Base-by-base conservation (phyloP, 208 protist genomes). In the Sergeia podlipaevii region DNA sequence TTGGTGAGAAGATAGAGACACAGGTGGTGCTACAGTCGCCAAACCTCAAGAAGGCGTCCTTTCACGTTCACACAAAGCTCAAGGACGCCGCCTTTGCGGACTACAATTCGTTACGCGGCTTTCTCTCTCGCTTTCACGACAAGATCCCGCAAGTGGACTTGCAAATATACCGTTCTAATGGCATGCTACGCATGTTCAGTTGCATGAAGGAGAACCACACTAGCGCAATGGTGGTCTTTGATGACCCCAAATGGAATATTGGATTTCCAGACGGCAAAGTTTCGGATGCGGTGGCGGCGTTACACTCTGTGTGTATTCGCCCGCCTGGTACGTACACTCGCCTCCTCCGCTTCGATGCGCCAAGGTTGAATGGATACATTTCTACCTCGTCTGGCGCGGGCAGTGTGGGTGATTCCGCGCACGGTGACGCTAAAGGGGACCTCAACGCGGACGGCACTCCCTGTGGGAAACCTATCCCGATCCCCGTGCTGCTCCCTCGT, bases 151-250 rank as follows among this genome's bases (percentile, higher is more conserved):
- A 46, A 2, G 82, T 91, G 10, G 86, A 93, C 46, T 29, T 90
- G 59, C 86, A 93, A 49, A 93, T 93, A 41, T 93, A 91, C 56
- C 81, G 86, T 37, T 47, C 64, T 3, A 74, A 90, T 57, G 86
- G 86, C 29, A 93, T 93, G 86, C 75, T 93, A 28, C 81, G 86
- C 41, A 93, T 93, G 86, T 85, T 77, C 57, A 68, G 70, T 55
- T 90, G 77, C 59, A 90, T 91, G 82, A 93, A 93, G 59, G 81
- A 93, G 73, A 93, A 93, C 61, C 82, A 77, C 72, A 90, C 81
- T 21, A 93, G 86, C 49, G 80, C 86, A 29, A 93, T 93, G 21
- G 55, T 66, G 17, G 82, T 93, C 15, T 89, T 85, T 52, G 80
- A 89, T 24, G 71, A 82, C 18, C 61, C 62, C 0, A 65, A 71